These are phyloP conservation scores for Alloascoidea hylecoeti DNA, from an alignment of 805 yeast species.

Conservation along the genomic window DNA sequence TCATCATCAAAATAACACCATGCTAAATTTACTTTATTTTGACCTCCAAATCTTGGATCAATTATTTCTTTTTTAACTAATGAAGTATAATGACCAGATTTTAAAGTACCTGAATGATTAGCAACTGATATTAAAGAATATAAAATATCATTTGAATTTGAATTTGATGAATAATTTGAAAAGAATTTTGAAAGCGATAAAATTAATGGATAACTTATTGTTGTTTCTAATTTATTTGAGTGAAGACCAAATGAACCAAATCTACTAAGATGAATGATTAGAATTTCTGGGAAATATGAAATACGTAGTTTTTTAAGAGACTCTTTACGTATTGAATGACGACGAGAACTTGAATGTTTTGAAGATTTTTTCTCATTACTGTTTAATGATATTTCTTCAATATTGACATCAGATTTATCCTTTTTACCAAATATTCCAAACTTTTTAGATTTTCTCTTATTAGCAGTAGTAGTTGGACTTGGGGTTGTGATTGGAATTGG, in stretches of 20 bases:
- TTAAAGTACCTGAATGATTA: conserved; percentile 69
- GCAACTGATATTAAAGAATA: conserved; percentile 73
- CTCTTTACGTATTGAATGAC: no score
- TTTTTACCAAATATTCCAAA: no score
- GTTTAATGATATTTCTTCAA: neutral
- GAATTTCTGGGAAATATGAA: conserved; percentile 62
- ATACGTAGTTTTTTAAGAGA: conserved; percentile 60
- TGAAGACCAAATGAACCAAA: conserved; percentile 31
- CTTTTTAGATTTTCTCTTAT: neutral
- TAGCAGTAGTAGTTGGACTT: neutral
- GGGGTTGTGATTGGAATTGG: no score
- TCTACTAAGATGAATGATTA: conserved; percentile 74
- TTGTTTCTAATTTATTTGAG: conserved; percentile 44
- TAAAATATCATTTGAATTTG: conserved; percentile 59
- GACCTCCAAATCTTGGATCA: neutral
- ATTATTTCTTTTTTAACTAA: conserved; percentile 51
- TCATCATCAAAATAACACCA: conserved; percentile 80
- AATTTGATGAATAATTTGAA: conserved; percentile 18
- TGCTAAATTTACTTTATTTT: conserved; percentile 18
- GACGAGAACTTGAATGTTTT: no score
- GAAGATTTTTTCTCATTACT: neutral
- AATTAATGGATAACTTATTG: conserved; percentile 52
- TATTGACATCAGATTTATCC: neutral
- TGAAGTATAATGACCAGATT: conserved; percentile 84
- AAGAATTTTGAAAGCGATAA: conserved; percentile 43